A percentile compares a stretch with the other conserved stretches of the same genome.
Conservation (phyloP, 2,329 filamentous ascomycete genomes). For the Xylaria sp. region DNA sequence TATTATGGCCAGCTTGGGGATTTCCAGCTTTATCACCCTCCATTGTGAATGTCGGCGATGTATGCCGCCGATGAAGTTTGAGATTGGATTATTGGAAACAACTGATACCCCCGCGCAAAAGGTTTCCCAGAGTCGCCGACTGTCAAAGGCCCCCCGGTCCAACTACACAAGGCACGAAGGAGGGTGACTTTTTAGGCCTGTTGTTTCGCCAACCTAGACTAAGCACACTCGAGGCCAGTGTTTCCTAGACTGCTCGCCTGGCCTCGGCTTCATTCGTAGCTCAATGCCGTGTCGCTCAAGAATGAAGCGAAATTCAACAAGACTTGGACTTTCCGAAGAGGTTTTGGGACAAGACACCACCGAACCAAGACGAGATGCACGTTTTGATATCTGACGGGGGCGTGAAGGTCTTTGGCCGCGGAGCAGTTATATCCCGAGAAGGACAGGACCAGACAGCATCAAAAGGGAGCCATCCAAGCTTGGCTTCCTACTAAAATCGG, state of each 20-base stretch:
- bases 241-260: neutral
- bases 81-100: neutral
- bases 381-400: too few species aligned
- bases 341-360: too few species aligned
- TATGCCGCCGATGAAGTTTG: neutral
- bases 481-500: too few species aligned
- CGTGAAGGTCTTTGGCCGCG: too few species aligned
- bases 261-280: neutral
- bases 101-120: neutral
- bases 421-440: too few species aligned
- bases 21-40: neutral
- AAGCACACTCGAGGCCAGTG: neutral
- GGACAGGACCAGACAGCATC: too few species aligned
- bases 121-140: neutral
- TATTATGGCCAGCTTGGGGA: neutral
- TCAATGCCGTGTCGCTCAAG: neutral
- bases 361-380: too few species aligned
- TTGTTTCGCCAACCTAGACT: neutral
- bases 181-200: neutral
- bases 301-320: too few species aligned
- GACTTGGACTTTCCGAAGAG: too few species aligned
- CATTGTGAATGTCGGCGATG: conserved; percentile 3
- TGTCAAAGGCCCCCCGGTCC: neutral
- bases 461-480: too few species aligned
- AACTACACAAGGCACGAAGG: neutral